Conservation (phyloP, 2,329 filamentous ascomycete species). For the Clonostachys rhizophaga region DNA sequence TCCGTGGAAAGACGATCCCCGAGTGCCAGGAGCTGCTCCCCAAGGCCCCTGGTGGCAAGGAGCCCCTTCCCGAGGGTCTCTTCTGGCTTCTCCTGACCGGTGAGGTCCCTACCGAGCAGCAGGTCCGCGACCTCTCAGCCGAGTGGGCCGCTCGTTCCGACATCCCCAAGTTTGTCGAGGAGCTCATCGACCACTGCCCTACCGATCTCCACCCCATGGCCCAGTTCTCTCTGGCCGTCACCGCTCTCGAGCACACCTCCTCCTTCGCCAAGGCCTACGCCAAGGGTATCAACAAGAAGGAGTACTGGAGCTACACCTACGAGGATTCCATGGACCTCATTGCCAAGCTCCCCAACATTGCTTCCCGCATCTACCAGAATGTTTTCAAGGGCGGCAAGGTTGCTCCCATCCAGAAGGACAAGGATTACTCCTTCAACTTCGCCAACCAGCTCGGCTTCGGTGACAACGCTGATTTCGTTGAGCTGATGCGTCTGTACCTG, state of each 20-base stretch:
- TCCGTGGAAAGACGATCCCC: conserved; percentile 98
- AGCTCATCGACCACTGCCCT: conserved; percentile 99
- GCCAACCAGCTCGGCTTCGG: conserved; percentile 98
- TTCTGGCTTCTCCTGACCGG: conserved; percentile 99
- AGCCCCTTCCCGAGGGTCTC: conserved; percentile 97
- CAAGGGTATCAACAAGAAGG: conserved; percentile 98
- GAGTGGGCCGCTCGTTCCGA: conserved; percentile 98
- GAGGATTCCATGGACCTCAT: conserved; percentile 99
- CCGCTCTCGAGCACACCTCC: conserved; percentile 96
- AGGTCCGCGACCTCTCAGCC: conserved; percentile 95
- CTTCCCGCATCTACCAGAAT: conserved; percentile 98
- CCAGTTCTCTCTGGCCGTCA: conserved; percentile 97
- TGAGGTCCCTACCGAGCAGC: conserved; percentile 95
- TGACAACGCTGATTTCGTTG: conserved; percentile 92
- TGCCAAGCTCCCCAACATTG: conserved; percentile 98
- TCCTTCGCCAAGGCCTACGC: conserved; percentile 98
- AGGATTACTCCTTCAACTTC: conserved; percentile 99
- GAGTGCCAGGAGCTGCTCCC: conserved; percentile 97
- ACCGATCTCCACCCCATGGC: conserved; percentile 99
- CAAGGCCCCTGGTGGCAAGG: conserved; percentile 92
- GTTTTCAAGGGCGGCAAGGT: conserved; percentile 99
- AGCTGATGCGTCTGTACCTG: conserved; percentile 97
- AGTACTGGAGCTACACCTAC: conserved; percentile 99
- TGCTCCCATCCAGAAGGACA: conserved; percentile 90
- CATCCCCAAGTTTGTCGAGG: conserved; percentile 96